Evolutionary conservation across 768 basidiomycete genomes (phyloP).

Genomic region (Mrakia blollopis): DNA sequence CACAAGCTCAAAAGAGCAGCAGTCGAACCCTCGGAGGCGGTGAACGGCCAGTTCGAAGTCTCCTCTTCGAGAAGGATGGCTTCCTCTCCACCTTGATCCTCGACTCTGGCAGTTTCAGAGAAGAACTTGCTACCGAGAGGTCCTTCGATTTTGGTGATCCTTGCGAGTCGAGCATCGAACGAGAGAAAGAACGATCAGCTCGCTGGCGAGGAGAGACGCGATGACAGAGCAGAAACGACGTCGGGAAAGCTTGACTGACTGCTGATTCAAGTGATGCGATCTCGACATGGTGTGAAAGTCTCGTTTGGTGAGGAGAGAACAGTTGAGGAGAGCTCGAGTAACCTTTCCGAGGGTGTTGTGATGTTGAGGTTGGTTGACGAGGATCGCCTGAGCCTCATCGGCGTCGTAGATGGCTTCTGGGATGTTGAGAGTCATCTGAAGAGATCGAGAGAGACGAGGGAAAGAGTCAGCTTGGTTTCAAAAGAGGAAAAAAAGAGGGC

Average conservation of each 20-base stretch:
- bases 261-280: conserved; percentile 1
- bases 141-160: conserved; percentile 14
- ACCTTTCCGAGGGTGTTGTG: background rate
- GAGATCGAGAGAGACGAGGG: no score
- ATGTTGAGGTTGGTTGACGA: background rate
- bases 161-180: background rate
- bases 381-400: background rate
- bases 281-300: background rate
- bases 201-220: background rate
- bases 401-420: background rate
- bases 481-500: background rate
- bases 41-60: conserved; percentile 19
- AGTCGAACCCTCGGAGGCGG: conserved; percentile 25
- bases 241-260: background rate
- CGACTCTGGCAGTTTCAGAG: conserved; percentile 16
- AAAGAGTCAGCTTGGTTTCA: background rate
- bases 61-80: conserved; percentile 23
- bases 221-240: no score
- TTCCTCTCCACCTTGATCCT: background rate
- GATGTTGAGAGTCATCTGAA: conserved; percentile 1
- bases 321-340: background rate
- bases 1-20: conserved; percentile 15
- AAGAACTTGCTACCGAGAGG: conserved; percentile 16
- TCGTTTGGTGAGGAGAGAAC: background rate
- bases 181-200: background rate